Base-by-base conservation (phyloP, 208 protist species). In the Herpetomonas samuelpessoai region DNA sequence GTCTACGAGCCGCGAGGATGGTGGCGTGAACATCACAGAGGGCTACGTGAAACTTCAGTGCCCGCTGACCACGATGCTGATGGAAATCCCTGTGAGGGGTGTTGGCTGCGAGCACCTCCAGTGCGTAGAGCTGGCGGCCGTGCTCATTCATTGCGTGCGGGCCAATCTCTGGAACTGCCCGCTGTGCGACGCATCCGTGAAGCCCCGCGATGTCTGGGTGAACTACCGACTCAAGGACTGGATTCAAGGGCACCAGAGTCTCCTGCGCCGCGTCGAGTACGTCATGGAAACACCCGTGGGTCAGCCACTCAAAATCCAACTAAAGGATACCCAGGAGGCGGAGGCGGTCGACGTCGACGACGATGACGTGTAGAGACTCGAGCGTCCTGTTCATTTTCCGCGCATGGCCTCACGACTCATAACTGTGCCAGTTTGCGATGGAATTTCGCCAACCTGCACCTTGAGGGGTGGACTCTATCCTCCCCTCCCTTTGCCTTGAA, bases 121-220 rank as follows among this genome's bases (percentile, higher is more conserved):
- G 59, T 95, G 88, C 68, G 73, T 92, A 67, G 88, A 95, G 53
- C 60, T 95, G 24, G 53, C 60, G 14, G 65, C 85, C 19, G 47
- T 92, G 18, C 61, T 95, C 22, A 55, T 71, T 0, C 77, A 84
- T 19, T 95, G 82, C 47, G 38, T 52, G n/a, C 76, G 75, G 21
- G 73, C 68, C 18, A 85, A 92, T 68, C 65, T 92, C 4, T 95
- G 88, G 85, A 95, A 95, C 71, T 95, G 88, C 55, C 83, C 88
- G 14, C 54, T 95, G 12, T 95, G 88, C 64, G 66, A 58, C 47
- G 71, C 74, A 10, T 69, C 79, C 12, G 88, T 83, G 56, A 63
- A 46, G 35, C 88, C 85, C 1, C 26, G 70, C 26, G 80, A 80
- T 6, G 81, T 92, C 22, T 39, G 63, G 14, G 78, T 92, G 9